Conservation (phyloP, 768 basidiomycete genomes). For the Kwoniella pini region DNA sequence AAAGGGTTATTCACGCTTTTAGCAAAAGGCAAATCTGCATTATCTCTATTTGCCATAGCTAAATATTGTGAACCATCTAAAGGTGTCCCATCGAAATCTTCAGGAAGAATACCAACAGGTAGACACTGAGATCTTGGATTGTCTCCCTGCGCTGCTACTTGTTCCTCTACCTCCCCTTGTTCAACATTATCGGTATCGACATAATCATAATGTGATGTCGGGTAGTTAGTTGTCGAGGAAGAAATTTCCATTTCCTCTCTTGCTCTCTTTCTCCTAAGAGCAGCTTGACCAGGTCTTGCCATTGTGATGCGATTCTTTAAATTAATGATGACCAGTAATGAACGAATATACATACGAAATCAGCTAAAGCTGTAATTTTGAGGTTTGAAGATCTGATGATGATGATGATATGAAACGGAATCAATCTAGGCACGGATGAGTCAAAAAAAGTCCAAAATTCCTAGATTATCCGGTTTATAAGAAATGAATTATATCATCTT, state of each 20-base stretch:
- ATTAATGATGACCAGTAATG: too few species aligned
- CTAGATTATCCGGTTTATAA: conserved; percentile 10
- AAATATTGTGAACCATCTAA: conserved; percentile 54
- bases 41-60: conserved; percentile 36
- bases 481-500: neutral
- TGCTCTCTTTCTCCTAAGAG: conserved; percentile 1
- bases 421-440: conserved; percentile 3
- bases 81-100: conserved; percentile 50
- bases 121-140: conserved; percentile 44
- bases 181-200: neutral
- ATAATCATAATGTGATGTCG: neutral
- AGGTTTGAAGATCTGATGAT: too few species aligned
- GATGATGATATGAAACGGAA: too few species aligned
- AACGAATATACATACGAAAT: neutral
- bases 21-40: conserved; percentile 27
- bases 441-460: neutral
- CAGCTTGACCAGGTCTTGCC: conserved; percentile 14
- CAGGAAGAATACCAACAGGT: conserved; percentile 51
- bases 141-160: neutral
- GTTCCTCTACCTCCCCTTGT: neutral
- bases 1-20: conserved; percentile 26
- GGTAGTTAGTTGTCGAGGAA: neutral
- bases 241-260: neutral
- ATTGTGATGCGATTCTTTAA: neutral
- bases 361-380: too few species aligned